Conservation (phyloP, 2,329 filamentous ascomycete genomes). For the Cercospora sp. region DNA sequence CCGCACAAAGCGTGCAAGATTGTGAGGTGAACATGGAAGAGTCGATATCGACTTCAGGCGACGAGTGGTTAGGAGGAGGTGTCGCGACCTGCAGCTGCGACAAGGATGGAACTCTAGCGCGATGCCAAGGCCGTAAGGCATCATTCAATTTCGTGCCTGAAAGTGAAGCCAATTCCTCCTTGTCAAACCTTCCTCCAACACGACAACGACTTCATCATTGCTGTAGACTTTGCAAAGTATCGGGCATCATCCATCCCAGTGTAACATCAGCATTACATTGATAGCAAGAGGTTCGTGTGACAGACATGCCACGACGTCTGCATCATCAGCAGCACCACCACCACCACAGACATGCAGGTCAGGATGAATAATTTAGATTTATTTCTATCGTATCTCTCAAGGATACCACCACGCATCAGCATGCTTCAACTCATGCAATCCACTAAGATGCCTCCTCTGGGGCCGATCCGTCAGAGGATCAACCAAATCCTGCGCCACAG, state of each 20-base stretch:
- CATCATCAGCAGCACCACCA: no score
- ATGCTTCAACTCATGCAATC: not conserved
- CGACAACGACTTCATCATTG: not conserved
- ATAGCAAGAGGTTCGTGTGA: not conserved
- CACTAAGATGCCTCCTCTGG: not conserved
- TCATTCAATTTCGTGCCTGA: not conserved
- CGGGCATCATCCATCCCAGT: not conserved
- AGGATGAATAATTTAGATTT: not conserved
- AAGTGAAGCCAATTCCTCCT: not conserved
- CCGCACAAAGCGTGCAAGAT: not conserved
- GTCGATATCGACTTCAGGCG: not conserved
- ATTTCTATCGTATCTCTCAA: not conserved
- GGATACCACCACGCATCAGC: slow-evolving; percentile 1
- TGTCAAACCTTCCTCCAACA: not conserved
- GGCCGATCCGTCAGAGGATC: not conserved
- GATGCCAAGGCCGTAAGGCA: not conserved
- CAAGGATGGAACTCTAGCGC: not conserved
- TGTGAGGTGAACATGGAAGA: not conserved
- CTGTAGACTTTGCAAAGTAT: not conserved
- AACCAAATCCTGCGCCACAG: not conserved
- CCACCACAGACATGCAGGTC: not conserved
- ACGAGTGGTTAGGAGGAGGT: slow-evolving; percentile 1
- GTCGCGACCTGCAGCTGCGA: not conserved
- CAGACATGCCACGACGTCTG: not conserved
- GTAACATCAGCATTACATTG: not conserved